Percentiles rank a stretch among this genome's conserved stretches.
These are phyloP conservation scores for Periconia digitata DNA, from an alignment of 2,329 filamentous ascomycete genomes.

Conservation along the genomic window DNA sequence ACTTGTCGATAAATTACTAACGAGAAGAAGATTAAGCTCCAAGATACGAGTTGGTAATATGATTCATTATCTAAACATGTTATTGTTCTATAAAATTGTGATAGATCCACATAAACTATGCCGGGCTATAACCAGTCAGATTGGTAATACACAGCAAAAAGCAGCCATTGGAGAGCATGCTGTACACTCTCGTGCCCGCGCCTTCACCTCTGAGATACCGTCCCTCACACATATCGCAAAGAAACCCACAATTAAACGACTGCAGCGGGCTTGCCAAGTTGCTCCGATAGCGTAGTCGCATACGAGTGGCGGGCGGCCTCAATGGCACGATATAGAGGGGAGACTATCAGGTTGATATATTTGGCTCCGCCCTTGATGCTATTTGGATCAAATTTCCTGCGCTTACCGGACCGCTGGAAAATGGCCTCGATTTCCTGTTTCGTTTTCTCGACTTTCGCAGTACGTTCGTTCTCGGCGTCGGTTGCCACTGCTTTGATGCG, in stretches of 20 bases:
- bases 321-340: constrained; percentile 71
- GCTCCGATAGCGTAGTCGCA: constrained; percentile 56
- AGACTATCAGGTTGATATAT: constrained; percentile 75
- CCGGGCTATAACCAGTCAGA: too few relatives aligned
- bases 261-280: constrained; percentile 39
- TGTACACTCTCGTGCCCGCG: too few relatives aligned
- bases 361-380: constrained; percentile 73
- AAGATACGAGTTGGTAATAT: too few relatives aligned
- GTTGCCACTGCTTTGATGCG: constrained; percentile 79
- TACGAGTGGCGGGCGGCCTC: constrained; percentile 72
- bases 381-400: constrained; percentile 67
- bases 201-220: not conserved
- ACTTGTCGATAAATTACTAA: too few relatives aligned
- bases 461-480: constrained; percentile 75
- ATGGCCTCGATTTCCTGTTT: constrained; percentile 72
- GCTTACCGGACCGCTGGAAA: constrained; percentile 72
- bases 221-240: not conserved
- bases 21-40: too few relatives aligned
- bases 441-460: constrained; percentile 64
- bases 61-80: too few relatives aligned
- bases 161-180: too few relatives aligned
- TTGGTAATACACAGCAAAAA: too few relatives aligned
- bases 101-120: too few relatives aligned
- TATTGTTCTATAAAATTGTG: too few relatives aligned
- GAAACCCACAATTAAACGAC: not conserved